Evolutionary conservation across 768 basidiomycete genomes (phyloP), one percentile per base, ranked within the genome.

Genomic region (Crucibulum laeve): DNA sequence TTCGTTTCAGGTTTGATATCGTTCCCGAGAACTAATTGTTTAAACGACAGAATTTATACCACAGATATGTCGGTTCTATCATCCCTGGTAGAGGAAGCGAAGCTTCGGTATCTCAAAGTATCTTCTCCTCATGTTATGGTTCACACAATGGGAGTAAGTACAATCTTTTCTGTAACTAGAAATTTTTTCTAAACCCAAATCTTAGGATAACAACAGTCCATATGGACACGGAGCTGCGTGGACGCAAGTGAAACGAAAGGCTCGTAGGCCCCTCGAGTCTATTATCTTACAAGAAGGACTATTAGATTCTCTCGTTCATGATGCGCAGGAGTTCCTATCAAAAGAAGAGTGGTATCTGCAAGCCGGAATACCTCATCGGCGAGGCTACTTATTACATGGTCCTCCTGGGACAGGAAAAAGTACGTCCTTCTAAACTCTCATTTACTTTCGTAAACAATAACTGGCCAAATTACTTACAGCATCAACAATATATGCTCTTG

Each of bases 351-450:
- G 80, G 80, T 82, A 81, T 49, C 47, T 61, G 25, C 65, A 71
- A 32, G 72, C 74, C 0, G 80, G 80, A 0, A 81, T 81, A 37
- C 79, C 80, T 1, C 71, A 80, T 48, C 65, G 75, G 6, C 62
- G 79, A 22, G 80, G 80, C 0, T 80, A 78, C 46, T 60, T 81
- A 14, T 59, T 82, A 4, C 64, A 77, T 56, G 80, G 80, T 0
- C 77, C 76, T 15, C 78, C 79, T n/a, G 79, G 79, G 13, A 79
- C 76, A 4, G 80, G 79, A 6, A 82, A 80, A 59, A 80, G 76
- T 79, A 34, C 45, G 67, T n/a, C 42, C 33, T 23, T 22, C 40
- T 38, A 13, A 39, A 24, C 38, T 38, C 36, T 24, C 42, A 25
- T 25, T 24, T 38, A 3, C 25, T 49, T 43, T 52, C 52, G 65